phyloP scores from a whole-genome alignment of 2,329 filamentous ascomycete species.

The Phoma sp. region DNA sequence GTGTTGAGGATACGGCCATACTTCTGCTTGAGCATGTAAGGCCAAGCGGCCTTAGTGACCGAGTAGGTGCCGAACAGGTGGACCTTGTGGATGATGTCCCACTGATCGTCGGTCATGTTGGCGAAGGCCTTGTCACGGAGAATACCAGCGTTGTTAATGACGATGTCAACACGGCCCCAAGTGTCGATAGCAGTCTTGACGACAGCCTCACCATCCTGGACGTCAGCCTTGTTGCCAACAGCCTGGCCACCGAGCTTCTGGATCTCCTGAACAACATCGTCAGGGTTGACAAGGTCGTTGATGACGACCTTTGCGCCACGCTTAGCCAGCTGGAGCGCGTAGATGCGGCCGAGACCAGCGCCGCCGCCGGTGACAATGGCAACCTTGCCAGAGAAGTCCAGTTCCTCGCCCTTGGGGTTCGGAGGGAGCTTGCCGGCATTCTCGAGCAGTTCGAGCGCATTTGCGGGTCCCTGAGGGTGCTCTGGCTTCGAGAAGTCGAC shows the following conservation, averaged over 20 bases:
- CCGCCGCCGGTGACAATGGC: slow-evolving; percentile 47
- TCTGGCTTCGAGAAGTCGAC: slow-evolving; percentile 83
- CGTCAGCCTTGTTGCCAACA: slow-evolving; percentile 89
- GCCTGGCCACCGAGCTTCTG: slow-evolving; percentile 87
- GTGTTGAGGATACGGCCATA: slow-evolving; percentile 98
- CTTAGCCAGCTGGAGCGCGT: slow-evolving; percentile 86
- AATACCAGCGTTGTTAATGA: slow-evolving; percentile 98
- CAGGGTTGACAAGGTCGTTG: slow-evolving; percentile 93
- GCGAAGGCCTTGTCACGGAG: slow-evolving; percentile 96
- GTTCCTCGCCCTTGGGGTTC: slow-evolving; percentile 41
- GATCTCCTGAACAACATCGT: slow-evolving; percentile 90
- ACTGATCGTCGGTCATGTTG: slow-evolving; percentile 95
- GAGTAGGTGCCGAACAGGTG: slow-evolving; percentile 96
- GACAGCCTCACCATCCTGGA: slow-evolving; percentile 88
- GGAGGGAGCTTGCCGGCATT: slow-evolving; percentile 36
- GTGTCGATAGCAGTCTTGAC: slow-evolving; percentile 93
- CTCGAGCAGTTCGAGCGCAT: slow-evolving; percentile 77
- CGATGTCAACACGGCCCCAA: slow-evolving; percentile 90
- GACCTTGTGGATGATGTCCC: slow-evolving; percentile 90
- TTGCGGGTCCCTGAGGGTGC: slow-evolving; percentile 82
- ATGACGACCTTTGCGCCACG: slow-evolving; percentile 85
- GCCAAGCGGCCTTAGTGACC: slow-evolving; percentile 96
- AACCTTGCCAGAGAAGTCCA: slow-evolving; percentile 48
- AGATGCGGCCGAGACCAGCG: slow-evolving; percentile 79
- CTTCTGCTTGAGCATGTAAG: slow-evolving; percentile 97